phyloP scores from a whole-genome alignment of 2,329 filamentous ascomycete genomes.

The Fusarium devonianum region DNA sequence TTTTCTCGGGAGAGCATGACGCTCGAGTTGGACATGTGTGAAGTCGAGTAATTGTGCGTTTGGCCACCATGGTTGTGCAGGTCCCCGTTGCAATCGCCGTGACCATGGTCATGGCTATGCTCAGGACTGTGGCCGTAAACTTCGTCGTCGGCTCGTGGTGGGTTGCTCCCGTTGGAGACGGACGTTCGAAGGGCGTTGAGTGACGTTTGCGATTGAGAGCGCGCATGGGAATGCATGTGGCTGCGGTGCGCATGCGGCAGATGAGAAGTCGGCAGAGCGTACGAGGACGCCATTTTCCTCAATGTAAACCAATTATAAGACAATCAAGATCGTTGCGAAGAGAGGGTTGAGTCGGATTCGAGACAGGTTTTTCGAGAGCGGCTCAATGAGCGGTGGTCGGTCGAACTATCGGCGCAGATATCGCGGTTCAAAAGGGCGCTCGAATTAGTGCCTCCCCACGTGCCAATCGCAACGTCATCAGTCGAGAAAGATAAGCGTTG shows the following conservation, averaged over 20 bases:
- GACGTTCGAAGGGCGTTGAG: slow-evolving; percentile 51
- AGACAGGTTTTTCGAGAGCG: background rate
- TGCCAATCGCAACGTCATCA: slow-evolving; percentile 41
- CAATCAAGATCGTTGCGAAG: slow-evolving; percentile 6
- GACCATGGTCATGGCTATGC: slow-evolving; percentile 34
- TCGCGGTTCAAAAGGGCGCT: slow-evolving; percentile 29
- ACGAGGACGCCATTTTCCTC: slow-evolving; percentile 62
- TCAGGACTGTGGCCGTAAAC: slow-evolving; percentile 44
- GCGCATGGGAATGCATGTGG: slow-evolving; percentile 50
- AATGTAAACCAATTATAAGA: background rate
- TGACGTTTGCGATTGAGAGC: slow-evolving; percentile 49
- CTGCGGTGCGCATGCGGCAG: slow-evolving; percentile 57
- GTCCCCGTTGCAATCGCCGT: slow-evolving; percentile 36
- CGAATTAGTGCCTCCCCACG: slow-evolving; percentile 21
- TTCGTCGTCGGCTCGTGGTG: slow-evolving; percentile 44
- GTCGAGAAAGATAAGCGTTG: slow-evolving; percentile 14
- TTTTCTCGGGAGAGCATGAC: slow-evolving; percentile 43
- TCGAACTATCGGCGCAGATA: slow-evolving; percentile 31
- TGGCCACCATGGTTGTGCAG: slow-evolving; percentile 38
- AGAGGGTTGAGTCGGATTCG: slow-evolving; percentile 12
- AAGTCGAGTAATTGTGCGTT: slow-evolving; percentile 42
- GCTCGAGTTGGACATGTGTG: slow-evolving; percentile 44
- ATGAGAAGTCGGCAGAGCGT: slow-evolving; percentile 60
- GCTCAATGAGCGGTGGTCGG: slow-evolving; percentile 14
- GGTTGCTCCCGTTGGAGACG: slow-evolving; percentile 45